Conservation (phyloP, 208 protist species). For the Vickermania spadyakhi region DNA sequence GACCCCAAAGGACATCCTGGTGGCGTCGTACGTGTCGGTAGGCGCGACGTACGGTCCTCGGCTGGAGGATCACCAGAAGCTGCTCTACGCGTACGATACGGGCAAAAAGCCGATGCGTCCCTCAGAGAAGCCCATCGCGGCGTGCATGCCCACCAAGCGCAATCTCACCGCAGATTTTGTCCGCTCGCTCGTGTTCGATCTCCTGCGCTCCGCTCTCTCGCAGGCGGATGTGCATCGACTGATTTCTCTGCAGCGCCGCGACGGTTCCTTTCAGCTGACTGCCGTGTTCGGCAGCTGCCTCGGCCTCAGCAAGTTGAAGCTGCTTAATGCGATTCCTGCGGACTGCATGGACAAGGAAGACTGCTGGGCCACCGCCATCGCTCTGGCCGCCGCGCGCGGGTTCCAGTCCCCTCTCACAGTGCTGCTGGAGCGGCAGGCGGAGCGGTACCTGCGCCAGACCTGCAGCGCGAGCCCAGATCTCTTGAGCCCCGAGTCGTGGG, state of each 20-base stretch:
- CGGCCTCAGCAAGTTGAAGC: constrained; percentile 8
- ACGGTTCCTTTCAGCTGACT: constrained; percentile 31
- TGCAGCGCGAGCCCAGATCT: background rate
- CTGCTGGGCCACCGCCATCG: constrained; percentile 41
- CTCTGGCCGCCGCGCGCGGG: constrained; percentile 18
- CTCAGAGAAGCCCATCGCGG: background rate
- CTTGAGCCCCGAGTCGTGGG: background rate
- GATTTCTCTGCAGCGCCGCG: constrained; percentile 21
- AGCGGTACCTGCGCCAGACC: constrained; percentile 9
- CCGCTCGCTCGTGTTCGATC: constrained; percentile 15
- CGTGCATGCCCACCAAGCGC: background rate
- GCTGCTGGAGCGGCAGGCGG: constrained; percentile 16
- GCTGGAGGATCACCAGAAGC: background rate
- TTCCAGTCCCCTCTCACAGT: constrained; percentile 9
- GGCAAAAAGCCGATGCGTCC: background rate
- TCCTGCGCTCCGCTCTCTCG: constrained; percentile 15
- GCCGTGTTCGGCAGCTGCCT: constrained; percentile 12
- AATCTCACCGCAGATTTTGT: constrained; percentile 16
- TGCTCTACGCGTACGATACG: constrained; percentile 1
- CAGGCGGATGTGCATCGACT: constrained; percentile 15
- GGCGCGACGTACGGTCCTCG: background rate
- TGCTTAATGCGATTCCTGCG: constrained; percentile 12
- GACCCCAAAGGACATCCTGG: background rate
- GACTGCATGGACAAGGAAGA: constrained; percentile 8
- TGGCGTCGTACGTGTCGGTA: background rate